phyloP scores from a whole-genome alignment of 441 rosid species.

The Populus hybrid region DNA sequence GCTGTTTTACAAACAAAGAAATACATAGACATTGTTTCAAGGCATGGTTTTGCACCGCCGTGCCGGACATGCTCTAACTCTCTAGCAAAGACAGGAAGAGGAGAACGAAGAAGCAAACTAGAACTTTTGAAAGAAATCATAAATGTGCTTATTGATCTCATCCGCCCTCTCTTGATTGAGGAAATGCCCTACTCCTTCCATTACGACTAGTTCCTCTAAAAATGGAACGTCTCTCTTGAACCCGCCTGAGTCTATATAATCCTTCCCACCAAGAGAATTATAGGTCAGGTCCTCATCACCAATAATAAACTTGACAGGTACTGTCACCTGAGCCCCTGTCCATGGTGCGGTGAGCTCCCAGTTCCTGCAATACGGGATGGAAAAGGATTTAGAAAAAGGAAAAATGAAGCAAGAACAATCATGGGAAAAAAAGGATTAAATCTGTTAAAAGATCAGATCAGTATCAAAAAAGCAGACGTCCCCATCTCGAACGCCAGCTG shows the following conservation, averaged over 20 bases:
- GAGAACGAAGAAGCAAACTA: constrained; percentile 8
- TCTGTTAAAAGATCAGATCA: background rate
- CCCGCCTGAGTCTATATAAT: constrained; percentile 56
- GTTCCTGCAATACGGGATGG: constrained; percentile 38
- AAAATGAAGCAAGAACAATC: background rate
- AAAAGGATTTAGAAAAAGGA: background rate
- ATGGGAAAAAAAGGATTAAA: background rate
- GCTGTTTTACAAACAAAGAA: too few relatives aligned
- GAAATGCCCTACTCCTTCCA: constrained; percentile 75
- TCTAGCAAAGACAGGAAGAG: background rate
- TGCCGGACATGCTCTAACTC: too few relatives aligned
- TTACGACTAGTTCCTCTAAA: constrained; percentile 63
- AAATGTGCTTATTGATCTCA: constrained; percentile 59
- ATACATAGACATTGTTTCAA: too few relatives aligned
- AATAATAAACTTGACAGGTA: constrained; percentile 71
- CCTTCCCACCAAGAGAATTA: constrained; percentile 45
- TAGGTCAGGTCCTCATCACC: constrained; percentile 79
- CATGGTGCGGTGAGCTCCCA: constrained; percentile 85
- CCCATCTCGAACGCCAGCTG: too few relatives aligned
- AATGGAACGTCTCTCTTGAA: constrained; percentile 60
- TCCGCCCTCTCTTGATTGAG: constrained; percentile 62
- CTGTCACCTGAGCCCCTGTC: constrained; percentile 54
- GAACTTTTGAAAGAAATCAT: constrained; percentile 51
- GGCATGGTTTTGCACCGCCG: too few relatives aligned
- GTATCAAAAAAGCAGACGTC: background rate